Evolutionary conservation across 2,329 filamentous ascomycete species (phyloP), one percentile per base, ranked within the genome.

Genomic region (Fusarium sp.): DNA sequence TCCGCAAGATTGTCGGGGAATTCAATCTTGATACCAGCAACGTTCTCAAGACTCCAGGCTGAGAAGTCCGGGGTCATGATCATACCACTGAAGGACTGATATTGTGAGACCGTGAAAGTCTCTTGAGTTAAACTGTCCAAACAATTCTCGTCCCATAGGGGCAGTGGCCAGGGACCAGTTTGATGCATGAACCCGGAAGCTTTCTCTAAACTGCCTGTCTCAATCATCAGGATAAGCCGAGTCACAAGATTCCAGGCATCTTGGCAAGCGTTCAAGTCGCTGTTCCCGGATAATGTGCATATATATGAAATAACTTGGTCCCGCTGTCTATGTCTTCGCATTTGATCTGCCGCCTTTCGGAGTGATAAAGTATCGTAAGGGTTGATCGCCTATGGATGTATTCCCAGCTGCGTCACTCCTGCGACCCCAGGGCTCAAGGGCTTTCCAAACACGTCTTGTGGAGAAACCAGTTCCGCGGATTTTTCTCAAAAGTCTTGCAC

Each of bases 61-160:
- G 47, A 50, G 0, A 50, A 33, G 0, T 50, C 47, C 0, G 28
- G 47, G 0, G 22, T 14, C 7, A 50, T 7, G 18, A 11, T 0
- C 3, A 33, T 18, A 0, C 47, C 47, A 31, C 22, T 10, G 1
- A 15, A 50, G 14, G 7, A 0, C 22, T 31, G 28, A 1, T 31
- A 28, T 0, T 1, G 1, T 9, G 45, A 7, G 10, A 31, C 6
- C 0, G 45, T 20, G 28, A 48, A 31, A 1, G 13, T 0, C 10
- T 9, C 15, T 6, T 2, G 0, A 6, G 45, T n/a, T 0, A 48
- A 5, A 13, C 3, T 16, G 1, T 31, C 7, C 0, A 48, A 1
- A 10, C 3, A 18, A 10, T 18, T 1, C 6, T 50, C 4, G 0
- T 50, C 22, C 28, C 47, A 50, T 3, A 24, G 15, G 0, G 28